Evolutionary conservation across 2,329 filamentous ascomycete genomes (phyloP), one percentile per base, ranked within the genome.

Genomic region (Xylaria polymorpha): DNA sequence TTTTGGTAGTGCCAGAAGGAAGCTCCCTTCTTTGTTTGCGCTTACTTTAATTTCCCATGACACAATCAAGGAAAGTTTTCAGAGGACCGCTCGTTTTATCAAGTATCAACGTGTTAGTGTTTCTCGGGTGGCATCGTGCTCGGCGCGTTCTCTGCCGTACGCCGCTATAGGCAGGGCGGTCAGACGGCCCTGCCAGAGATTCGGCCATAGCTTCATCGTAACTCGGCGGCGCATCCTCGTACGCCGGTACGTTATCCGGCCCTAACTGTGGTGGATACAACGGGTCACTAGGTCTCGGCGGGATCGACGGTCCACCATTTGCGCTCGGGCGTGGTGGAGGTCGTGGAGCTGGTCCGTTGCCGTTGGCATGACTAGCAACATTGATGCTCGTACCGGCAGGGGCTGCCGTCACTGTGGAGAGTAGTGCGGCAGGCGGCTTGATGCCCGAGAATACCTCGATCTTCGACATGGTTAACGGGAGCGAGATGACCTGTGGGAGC

Each of bases 131-230:
- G 77, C 76, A 78, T 81, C 56, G 83, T 82, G 58, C 85, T 87
- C 0, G 87, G 87, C 44, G 82, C 86, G 74, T 90, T 88, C 77
- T 88, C 87, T 65, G 88, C 86, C 51, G 88, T 90, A 29, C 85
- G 1, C 88, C 88, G 69, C 86, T 89, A 78, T 92, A 94, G 15
- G 88, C 89, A 35, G 91, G 89, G 74, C 94, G 85, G 32, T 91
- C 77, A 48, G 80, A 77, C 1, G 93, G 92, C 43, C 88, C 91
- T 0, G 83, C 80, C 70, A 96, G 81, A 67, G 90, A 88, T 72
- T 93, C 91, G 7, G 94, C 94, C 81, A 98, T 91, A 14, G 94
- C 94, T 80, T 98, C 94, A 80, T 97, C 94, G 77, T 98, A 98
- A 76, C 93, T 97, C 8, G 94, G 94, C 20, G 95, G 94, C n/a